Base-by-base conservation (phyloP, 805 yeast genomes). In the Sugiyamaella mastotermitis region DNA sequence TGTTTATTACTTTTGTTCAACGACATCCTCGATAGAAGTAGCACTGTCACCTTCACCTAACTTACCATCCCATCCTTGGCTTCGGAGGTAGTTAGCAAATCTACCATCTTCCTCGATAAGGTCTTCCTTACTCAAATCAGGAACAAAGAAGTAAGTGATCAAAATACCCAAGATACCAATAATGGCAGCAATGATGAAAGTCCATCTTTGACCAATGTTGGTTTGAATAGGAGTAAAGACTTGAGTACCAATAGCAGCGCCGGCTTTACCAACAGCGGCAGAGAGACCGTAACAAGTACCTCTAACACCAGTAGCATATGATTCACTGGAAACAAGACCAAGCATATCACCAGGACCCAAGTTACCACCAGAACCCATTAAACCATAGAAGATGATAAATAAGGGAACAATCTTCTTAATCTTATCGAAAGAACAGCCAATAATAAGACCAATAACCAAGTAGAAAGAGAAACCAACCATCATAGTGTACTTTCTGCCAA, bases 241-340 rank as follows among this genome's bases (percentile, higher is more conserved):
- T 55, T 78, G 74, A 17, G 87, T 80, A 20, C 92, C 92, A 15
- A 80, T 77, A 16, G 80, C 87, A n/a, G 90, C 92, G 40, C 92
- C 94, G 18, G 80, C 81, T 58, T 83, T 83, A 41, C 92, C 92
- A 33, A 80, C 64, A 3, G 88, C 92, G 26, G 92, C 92, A 33
- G 82, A 71, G 16, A 83, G 49, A 26, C 90, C 90, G 51, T 83
- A 83, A 35, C 74, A 66, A 0, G 86, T 78, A 26, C 88, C 90
- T 58, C 92, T 69, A 30, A 83, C 76, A 10, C 84, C 82, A 5
- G 88, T 80, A 14, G 92, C 87, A 50, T 69, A 83, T 4, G 75
- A 68, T 58, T 83, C 90, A 18, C 83, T 72, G 8, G 80, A 68
- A 1, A 68, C 62, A 40, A 83, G 66, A 9, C 90, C 90, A 68